phyloP scores from a whole-genome alignment of 257 asterid species.

The Mitragyna speciosa region DNA sequence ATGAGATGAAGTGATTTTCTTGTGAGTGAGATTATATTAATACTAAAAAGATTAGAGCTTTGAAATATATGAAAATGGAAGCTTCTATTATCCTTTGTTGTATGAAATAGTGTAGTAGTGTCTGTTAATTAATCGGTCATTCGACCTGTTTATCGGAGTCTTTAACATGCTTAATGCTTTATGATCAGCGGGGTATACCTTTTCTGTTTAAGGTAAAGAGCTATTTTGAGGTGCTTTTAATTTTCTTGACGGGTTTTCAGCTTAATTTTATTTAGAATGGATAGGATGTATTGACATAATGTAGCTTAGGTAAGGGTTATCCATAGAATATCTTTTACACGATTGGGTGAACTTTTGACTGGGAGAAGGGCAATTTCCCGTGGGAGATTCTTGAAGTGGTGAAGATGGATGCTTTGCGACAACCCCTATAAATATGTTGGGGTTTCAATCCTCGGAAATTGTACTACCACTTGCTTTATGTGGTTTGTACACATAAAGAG shows the following conservation, averaged over 20 bases:
- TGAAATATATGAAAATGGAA: background rate
- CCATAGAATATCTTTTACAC: background rate
- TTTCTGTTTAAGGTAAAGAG: no score
- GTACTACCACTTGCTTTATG: background rate
- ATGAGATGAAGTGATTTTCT: no score
- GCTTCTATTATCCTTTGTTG: background rate
- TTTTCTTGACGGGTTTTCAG: background rate
- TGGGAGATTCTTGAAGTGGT: background rate
- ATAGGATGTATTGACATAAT: background rate
- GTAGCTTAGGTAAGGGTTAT: background rate
- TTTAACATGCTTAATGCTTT: background rate
- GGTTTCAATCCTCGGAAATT: background rate
- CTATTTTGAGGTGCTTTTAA: no score
- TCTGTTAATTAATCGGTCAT: no score
- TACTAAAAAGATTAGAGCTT: no score
- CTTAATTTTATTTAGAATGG: background rate
- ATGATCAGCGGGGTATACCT: no score
- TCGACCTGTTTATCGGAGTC: background rate
- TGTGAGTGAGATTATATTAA: no score
- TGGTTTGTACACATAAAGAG: background rate
- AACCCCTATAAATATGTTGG: background rate
- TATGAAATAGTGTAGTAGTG: background rate
- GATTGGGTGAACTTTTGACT: background rate
- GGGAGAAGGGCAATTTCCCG: background rate
- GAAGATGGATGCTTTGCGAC: background rate